Base-by-base conservation (phyloP, 129 eudicot genomes). In the Solidago caesia region DNA sequence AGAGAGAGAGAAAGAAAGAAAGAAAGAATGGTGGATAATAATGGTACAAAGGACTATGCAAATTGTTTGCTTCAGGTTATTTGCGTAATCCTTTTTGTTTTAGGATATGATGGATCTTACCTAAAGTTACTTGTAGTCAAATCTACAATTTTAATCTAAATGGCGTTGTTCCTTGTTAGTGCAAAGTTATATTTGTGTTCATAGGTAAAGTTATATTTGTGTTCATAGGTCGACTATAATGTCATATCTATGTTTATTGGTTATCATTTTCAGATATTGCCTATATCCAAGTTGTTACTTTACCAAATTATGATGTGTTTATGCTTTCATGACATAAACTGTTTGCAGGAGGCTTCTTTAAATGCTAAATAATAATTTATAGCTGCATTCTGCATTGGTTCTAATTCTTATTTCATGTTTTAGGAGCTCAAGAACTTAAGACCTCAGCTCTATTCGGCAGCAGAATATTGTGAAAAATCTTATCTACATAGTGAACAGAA, bases 371-470 rank as follows among this genome's bases (percentile, higher is more conserved):
- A 43, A 26, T 70, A 21, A 41, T 78, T 44, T 26, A 6, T 66
- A 10, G 26, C 60, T 51, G 58, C 75, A 46, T 62, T n/a, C 21
- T 67, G 39, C 46, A 67, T 67, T 63, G 51, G 61, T 63, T 72
- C 74, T 53, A 68, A 49, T 76, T 49, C 14, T 68, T 75, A 9
- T 72, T 15, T 57, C 67, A 52, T 59, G 48, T 70, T 72, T 75
- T 84, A 94, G 98, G 98, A 94, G 82, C 96, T 94, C 67, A 94
- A 94, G 75, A 94, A 87, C 78, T 79, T 94, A 74, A 80, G 98
- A 83, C 98, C 98, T 59, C 98, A 94, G 81, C 97, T 94, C 62
- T 90, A 91, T 80, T 88, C 98, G 16, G 98, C 98, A 5, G 98
- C 98, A 44, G 98, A 88, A 64, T 94, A 94, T 71, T 94, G 98